A percentile compares a stretch with the other conserved stretches of the same genome.
Conservation (phyloP, 768 basidiomycete genomes). For the Saitozyma podzolica region DNA sequence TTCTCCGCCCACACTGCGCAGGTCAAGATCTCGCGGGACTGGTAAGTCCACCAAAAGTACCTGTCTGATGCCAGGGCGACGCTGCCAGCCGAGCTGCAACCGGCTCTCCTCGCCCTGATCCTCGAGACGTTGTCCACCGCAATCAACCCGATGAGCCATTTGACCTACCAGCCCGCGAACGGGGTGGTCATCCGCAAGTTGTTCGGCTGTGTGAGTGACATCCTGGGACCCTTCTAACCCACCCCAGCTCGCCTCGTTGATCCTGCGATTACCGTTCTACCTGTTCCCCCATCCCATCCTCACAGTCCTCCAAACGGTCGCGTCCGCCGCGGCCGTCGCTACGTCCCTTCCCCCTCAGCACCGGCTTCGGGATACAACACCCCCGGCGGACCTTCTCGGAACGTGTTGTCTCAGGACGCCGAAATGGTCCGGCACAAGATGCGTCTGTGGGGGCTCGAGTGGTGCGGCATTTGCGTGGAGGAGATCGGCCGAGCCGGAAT, state of each 20-base stretch:
- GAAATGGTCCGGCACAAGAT: conserved; percentile 13
- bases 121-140: conserved; percentile 70
- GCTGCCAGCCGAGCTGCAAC: conserved; percentile 65
- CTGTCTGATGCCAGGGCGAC: conserved; percentile 61
- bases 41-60: conserved; percentile 58
- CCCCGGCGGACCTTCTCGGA: conserved; percentile 14
- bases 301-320: conserved; percentile 65
- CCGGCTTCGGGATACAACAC: conserved; percentile 43
- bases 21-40: conserved; percentile 90
- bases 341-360: conserved; percentile 53
- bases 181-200: conserved; percentile 80
- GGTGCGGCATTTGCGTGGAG: conserved; percentile 76
- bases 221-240: neutral
- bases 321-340: conserved; percentile 61
- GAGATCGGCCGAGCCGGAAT: conserved; percentile 77
- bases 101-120: conserved; percentile 65
- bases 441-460: conserved; percentile 39
- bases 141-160: conserved; percentile 31
- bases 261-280: conserved; percentile 61
- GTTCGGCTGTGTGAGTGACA: conserved; percentile 74
- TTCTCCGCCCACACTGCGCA: conserved; percentile 92
- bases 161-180: conserved; percentile 60
- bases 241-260: conserved; percentile 72
- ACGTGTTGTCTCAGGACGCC: neutral
- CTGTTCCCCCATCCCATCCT: conserved; percentile 74